Evolutionary conservation across 192 early-diverging fungal species (phyloP).

Genomic region (Tieghemiomyces parasiticus): DNA sequence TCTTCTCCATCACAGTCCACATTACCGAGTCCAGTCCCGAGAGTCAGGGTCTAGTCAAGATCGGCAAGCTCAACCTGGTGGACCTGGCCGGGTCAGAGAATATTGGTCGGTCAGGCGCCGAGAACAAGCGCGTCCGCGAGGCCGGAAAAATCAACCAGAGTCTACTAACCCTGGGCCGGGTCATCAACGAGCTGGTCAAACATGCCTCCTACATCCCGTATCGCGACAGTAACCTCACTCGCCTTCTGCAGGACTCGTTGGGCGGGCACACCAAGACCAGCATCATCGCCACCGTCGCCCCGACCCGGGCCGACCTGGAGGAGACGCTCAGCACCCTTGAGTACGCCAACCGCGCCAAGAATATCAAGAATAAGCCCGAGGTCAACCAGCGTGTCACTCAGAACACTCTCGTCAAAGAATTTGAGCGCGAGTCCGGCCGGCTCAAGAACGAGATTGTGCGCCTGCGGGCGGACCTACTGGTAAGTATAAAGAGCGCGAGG

Average conservation of each 20-base stretch:
- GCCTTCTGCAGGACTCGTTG: slow-evolving; percentile 80
- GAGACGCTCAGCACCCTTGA: slow-evolving; percentile 64
- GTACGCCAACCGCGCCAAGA: slow-evolving; percentile 64
- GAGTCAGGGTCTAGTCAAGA: slow-evolving; percentile 77
- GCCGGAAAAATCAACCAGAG: slow-evolving; percentile 85
- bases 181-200: slow-evolving; percentile 50
- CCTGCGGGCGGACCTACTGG: no score
- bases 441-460: no score
- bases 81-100: slow-evolving; percentile 94
- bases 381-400: slow-evolving; percentile 69
- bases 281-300: slow-evolving; percentile 89
- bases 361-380: slow-evolving; percentile 60
- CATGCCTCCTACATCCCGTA: slow-evolving; percentile 51
- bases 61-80: slow-evolving; percentile 91
- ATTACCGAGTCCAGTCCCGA: slow-evolving; percentile 67
- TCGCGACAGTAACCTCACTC: slow-evolving; percentile 75
- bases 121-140: slow-evolving; percentile 66
- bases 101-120: slow-evolving; percentile 78
- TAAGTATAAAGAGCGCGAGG: no score
- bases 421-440: slow-evolving; percentile 62
- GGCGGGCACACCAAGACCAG: slow-evolving; percentile 86
- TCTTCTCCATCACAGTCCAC: slow-evolving; percentile 82
- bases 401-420: slow-evolving; percentile 66
- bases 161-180: slow-evolving; percentile 50
- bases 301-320: slow-evolving; percentile 43